phyloP scores from a whole-genome alignment of 2,329 filamentous ascomycete genomes.

The Pseudogymnoascus sp. region DNA sequence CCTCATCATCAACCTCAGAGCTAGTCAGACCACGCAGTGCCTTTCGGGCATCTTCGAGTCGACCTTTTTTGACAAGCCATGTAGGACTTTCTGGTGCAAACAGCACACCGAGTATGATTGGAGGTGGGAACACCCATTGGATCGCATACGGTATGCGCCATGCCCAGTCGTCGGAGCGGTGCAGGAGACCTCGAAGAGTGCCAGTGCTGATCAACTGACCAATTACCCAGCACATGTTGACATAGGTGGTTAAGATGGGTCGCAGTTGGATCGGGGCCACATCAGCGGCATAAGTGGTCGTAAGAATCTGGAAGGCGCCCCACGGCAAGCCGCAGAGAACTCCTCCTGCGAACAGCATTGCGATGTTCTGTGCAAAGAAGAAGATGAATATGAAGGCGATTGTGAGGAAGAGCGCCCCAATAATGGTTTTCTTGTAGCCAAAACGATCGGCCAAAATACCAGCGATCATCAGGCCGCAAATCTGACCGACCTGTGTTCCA shows the following conservation, averaged over 20 bases:
- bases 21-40: background rate
- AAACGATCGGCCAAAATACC: constrained; percentile 35
- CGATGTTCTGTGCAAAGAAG: constrained; percentile 41
- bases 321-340: constrained; percentile 42
- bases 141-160: constrained; percentile 37
- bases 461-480: constrained; percentile 35
- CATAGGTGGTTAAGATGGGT: constrained; percentile 2
- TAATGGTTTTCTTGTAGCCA: constrained; percentile 35
- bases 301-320: constrained; percentile 40
- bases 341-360: constrained; percentile 35
- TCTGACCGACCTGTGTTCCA: constrained; percentile 33
- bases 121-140: background rate
- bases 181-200: constrained; percentile 37
- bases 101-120: background rate
- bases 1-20: background rate
- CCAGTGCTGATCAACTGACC: constrained; percentile 33
- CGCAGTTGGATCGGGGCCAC: constrained; percentile 4
- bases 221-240: constrained; percentile 11
- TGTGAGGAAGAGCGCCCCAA: constrained; percentile 29
- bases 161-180: constrained; percentile 37
- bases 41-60: constrained; percentile 17
- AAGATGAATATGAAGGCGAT: constrained; percentile 39
- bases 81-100: background rate
- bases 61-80: constrained; percentile 16
- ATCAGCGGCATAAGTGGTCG: constrained; percentile 24